phyloP scores from a whole-genome alignment of 2,329 filamentous ascomycete genomes.

The Aspergillus awamori region DNA sequence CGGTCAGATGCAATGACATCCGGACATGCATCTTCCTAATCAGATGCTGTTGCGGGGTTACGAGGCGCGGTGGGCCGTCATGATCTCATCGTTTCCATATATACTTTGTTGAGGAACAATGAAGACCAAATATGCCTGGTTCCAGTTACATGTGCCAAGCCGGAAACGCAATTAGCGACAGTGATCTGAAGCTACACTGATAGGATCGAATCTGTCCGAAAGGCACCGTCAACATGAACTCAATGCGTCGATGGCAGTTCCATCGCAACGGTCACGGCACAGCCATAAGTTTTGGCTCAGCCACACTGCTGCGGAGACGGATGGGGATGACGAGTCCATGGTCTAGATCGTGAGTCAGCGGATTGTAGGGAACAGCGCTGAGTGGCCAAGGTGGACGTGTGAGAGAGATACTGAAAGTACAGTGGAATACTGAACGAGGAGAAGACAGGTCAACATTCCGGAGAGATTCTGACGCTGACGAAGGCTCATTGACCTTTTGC shows the following conservation, averaged over 20 bases:
- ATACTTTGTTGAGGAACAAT: too few relatives aligned
- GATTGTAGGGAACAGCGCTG: background rate
- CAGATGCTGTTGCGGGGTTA: background rate
- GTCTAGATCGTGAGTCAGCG: background rate
- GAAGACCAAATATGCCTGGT: background rate
- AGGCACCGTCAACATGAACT: background rate
- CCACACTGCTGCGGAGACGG: constrained; percentile 1
- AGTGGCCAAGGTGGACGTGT: background rate
- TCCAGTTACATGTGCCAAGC: background rate
- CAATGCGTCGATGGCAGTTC: background rate
- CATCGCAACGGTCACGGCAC: background rate
- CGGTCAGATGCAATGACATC: background rate
- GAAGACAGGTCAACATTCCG: background rate
- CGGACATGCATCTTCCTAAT: background rate
- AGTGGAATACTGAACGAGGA: background rate
- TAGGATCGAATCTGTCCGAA: background rate
- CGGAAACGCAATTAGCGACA: background rate
- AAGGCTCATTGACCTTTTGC: background rate
- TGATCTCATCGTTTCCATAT: background rate
- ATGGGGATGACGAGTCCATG: background rate
- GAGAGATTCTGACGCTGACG: background rate
- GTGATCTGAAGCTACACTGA: background rate
- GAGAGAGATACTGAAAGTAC: background rate
- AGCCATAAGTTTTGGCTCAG: background rate
- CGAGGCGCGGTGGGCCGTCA: background rate